A percentile compares a stretch with the other conserved stretches of the same genome.
phyloP scores from a whole-genome alignment of 441 rosid species.

The Codiaeum variegatum region DNA sequence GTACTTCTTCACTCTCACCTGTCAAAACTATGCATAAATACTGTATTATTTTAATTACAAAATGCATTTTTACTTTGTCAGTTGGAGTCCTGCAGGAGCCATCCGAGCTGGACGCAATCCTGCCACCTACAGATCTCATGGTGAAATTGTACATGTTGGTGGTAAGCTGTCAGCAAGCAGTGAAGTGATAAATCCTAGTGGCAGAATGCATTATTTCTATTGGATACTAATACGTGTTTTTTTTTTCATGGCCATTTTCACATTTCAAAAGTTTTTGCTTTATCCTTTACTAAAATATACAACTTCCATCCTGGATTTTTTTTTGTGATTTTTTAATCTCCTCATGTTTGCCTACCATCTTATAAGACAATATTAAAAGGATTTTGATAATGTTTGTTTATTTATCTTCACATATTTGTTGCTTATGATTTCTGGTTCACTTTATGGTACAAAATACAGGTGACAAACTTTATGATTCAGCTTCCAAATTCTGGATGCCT shows the following conservation, averaged over 20 bases:
- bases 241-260: neutral
- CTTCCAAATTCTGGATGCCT: slow-evolving; percentile 50
- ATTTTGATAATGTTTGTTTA: neutral
- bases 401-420: neutral
- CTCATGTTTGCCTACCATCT: too few relatives aligned
- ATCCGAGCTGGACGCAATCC: slow-evolving; percentile 73
- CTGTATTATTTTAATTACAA: slow-evolving; percentile 9
- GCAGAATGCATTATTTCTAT: neutral
- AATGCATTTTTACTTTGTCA: slow-evolving; percentile 30
- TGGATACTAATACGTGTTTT: neutral
- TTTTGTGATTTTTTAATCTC: too few relatives aligned
- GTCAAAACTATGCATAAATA: neutral
- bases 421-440: slow-evolving; percentile 10
- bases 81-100: slow-evolving; percentile 98
- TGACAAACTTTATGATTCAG: slow-evolving; percentile 71
- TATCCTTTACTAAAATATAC: neutral
- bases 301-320: neutral
- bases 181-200: slow-evolving; percentile 2
- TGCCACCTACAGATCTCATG: slow-evolving; percentile 56
- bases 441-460: slow-evolving; percentile 41
- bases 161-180: slow-evolving; percentile 41
- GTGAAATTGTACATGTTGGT: slow-evolving; percentile 53
- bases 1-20: neutral
- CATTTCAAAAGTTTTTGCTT: neutral
- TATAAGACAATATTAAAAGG: neutral